A percentile compares a stretch with the other conserved stretches of the same genome.
These are phyloP conservation scores for Plantago rigida DNA, from an alignment of 305 asterid species.

Conservation along the genomic window DNA sequence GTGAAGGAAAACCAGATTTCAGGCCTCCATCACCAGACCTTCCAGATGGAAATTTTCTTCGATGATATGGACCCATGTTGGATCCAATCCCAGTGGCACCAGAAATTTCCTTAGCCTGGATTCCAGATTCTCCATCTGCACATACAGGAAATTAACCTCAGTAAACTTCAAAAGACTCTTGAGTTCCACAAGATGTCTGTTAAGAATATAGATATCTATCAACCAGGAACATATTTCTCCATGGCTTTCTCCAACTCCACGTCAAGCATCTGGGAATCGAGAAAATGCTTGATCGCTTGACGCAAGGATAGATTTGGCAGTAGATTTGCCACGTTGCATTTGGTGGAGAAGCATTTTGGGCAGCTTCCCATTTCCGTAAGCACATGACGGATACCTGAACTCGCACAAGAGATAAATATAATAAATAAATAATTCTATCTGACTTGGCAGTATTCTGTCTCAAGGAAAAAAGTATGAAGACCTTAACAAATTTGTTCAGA, in stretches of 20 bases:
- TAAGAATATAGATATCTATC: constrained; percentile 9
- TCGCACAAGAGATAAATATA: constrained; percentile 11
- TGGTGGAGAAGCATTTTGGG: constrained; percentile 67
- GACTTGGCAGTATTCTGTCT: too few species aligned
- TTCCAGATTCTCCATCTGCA: constrained; percentile 92
- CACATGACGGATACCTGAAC: constrained; percentile 56
- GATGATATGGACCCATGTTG: constrained; percentile 33
- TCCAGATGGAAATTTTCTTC: constrained; percentile 29
- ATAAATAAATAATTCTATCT: constrained; percentile 1
- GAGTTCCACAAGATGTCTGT: constrained; percentile 12
- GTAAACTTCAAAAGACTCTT: constrained; percentile 4
- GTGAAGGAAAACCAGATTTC: constrained; percentile 25
- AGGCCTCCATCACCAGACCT: constrained; percentile 28
- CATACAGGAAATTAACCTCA: constrained; percentile 15
- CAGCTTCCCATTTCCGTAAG: constrained; percentile 60
- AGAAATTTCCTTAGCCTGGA: constrained; percentile 49
- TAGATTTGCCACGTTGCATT: constrained; percentile 50
- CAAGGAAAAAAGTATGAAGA: too few species aligned
- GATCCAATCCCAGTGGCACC: constrained; percentile 66
- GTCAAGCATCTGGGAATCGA: constrained; percentile 48
- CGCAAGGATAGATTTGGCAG: constrained; percentile 75
- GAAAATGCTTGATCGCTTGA: constrained; percentile 62
- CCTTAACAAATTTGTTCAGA: too few species aligned
- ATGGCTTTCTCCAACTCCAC: constrained; percentile 39
- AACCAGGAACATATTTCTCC: constrained; percentile 68